Evolutionary conservation across 2,329 filamentous ascomycete species (phyloP), one percentile per base, ranked within the genome.

Genomic region (Furcasterigmium furcatum): DNA sequence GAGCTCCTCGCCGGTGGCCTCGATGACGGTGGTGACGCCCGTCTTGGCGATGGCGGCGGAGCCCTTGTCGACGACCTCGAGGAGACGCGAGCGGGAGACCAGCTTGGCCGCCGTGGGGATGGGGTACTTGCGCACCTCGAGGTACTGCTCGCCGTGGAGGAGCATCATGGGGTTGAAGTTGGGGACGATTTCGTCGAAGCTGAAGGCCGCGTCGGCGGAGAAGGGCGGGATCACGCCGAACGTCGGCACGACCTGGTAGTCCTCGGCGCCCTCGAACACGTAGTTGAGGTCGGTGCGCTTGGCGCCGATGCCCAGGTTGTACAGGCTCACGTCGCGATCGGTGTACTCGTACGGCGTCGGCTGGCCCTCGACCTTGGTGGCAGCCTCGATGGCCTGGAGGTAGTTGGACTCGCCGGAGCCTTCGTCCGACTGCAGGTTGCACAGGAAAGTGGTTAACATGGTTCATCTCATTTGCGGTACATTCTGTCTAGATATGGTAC

Each of bases 131-230:
- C 85, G 84, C 61, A 99, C 80, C 71, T 99, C 94, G 53, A 99
- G 88, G 72, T 91, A 99, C 70, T 99, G 94, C 77, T 99, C 94
- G 63, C 94, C 94, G 73, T 99, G 94, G 20, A 99, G 86, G 42
- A 99, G 83, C 91, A 96, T 96, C 90, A 96, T 96, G 51, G 91
- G 92, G 30, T 83, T 90, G 77, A 96, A 99, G 77, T 97, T 95
- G 65, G 91, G 91, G 22, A 97, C 87, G 50, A 99, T 80, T 46
- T 91, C 82, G 61, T 84, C 81, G 58, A 94, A 79, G 66, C 77
- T 83, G 74, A 87, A 97, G 22, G 92, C 89, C 50, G 84, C 74
- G 55, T 87, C 78, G 49, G 90, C 85, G 70, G 87, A 87, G 73
- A 97, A 96, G 58, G 85, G 87, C n/a, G 94, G 94, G 58, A 99